Evolutionary conservation across 1,284 basidiomycete genomes (phyloP).

Genomic region (Ustilago nuda): DNA sequence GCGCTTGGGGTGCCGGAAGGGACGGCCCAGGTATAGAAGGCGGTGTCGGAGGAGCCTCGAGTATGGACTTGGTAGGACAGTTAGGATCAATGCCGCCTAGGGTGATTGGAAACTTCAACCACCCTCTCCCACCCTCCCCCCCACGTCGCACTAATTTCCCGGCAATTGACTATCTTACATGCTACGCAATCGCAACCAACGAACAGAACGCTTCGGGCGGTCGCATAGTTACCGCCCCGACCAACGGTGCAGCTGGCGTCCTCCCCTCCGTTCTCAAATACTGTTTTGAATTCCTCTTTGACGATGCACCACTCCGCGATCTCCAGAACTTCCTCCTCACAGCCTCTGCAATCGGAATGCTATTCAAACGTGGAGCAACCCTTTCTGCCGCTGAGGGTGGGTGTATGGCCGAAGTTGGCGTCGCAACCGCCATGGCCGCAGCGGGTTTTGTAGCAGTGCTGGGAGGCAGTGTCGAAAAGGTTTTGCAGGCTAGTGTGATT

Average conservation of each 20-base stretch:
- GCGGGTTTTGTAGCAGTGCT: conserved; percentile 89
- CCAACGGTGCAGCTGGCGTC: conserved; percentile 80
- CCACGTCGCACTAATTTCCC: conserved; percentile 82
- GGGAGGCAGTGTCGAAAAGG: conserved; percentile 69
- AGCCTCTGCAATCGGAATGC: conserved; percentile 88
- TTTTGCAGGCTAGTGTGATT: conserved; percentile 87
- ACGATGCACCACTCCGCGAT: conserved; percentile 85
- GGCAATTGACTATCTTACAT: conserved; percentile 87
- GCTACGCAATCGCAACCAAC: conserved; percentile 70
- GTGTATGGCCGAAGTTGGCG: conserved; percentile 72
- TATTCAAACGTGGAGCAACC: conserved; percentile 95
- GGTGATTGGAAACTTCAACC: conserved; percentile 83
- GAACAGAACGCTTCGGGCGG: conserved; percentile 90
- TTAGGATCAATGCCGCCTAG: conserved; percentile 16
- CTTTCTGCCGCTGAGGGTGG: conserved; percentile 87
- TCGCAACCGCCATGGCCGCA: conserved; percentile 90
- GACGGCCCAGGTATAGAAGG: conserved; percentile 24
- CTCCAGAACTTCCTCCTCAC: conserved; percentile 87
- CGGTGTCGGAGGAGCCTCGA: neutral
- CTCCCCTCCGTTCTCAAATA: conserved; percentile 89
- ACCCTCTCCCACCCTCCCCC: conserved; percentile 76
- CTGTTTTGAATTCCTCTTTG: conserved; percentile 79
- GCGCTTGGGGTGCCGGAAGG: neutral
- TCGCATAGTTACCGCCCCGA: conserved; percentile 92
- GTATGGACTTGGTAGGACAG: conserved; percentile 11